These are phyloP conservation scores for Ceratocystis albifundus DNA, from an alignment of 2,329 filamentous ascomycete genomes.

Conservation along the genomic window DNA sequence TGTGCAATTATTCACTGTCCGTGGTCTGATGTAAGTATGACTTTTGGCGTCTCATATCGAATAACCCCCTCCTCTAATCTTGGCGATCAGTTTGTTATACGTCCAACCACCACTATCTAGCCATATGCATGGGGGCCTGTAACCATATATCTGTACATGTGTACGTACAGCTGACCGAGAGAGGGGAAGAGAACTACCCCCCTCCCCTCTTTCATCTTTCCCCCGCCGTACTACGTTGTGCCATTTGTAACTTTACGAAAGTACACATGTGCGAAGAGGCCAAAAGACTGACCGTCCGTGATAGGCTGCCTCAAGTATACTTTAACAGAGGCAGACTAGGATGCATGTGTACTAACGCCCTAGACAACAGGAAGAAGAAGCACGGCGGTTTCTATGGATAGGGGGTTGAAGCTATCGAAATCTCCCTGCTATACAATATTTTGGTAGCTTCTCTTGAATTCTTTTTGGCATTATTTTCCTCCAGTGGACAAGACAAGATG, in stretches of 20 bases:
- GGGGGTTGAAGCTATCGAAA: no score
- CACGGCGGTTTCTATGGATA: no score
- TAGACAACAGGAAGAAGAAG: no score
- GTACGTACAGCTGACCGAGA: no score
- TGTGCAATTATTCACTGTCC: not conserved
- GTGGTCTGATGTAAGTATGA: conserved; percentile 5
- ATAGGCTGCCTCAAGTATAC: not conserved
- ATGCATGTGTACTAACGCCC: not conserved
- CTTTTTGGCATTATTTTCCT: no score
- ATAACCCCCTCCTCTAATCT: not conserved
- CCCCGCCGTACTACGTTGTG: not conserved
- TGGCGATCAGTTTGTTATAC: not conserved
- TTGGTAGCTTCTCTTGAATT: no score
- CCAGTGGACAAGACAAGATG: no score
- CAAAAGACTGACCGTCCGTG: not conserved
- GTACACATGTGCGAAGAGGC: no score
- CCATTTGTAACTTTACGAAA: not conserved
- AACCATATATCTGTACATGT: not conserved
- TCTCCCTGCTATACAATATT: no score
- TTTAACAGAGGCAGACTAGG: not conserved
- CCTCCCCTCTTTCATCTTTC: no score
- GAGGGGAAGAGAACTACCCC: no score
- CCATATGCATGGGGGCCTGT: not conserved
- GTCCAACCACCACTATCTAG: not conserved
- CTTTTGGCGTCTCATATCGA: not conserved